Evolutionary conservation across 2,329 filamentous ascomycete genomes (phyloP), one percentile per base, ranked within the genome.

Genomic region (Orbilia brochopaga): DNA sequence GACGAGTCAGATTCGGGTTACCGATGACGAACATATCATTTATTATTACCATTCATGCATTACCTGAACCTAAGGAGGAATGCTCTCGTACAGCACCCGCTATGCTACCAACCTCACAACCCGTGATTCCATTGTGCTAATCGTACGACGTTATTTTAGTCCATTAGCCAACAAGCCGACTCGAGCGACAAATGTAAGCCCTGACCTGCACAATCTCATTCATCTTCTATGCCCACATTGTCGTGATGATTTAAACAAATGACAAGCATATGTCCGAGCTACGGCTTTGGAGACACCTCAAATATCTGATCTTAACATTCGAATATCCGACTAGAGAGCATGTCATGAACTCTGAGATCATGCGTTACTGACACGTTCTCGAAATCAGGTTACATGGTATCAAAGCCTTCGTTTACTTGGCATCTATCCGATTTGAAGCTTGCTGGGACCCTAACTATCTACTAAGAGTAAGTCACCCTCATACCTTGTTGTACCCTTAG

Each of bases 1-100:
- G 87, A 90, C 87, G 87, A 90, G 87, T 90, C 87, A 86, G 87
- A 90, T 87, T 79, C 84, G 87, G 85, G 84, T 84, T 86, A 86
- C 83, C 84, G 85, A 86, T 90, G 87, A 85, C 84, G 87, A 88
- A 82, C 88, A 83, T 80, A 82, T 82, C 81, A 70, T 59, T 82
- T 83, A 83, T 83, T 83, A 81, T 81, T 85, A 87, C 87, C 87
- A 90, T 90, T 90, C 87, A 90, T 90, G 87, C 87, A 81, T 83
- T 80, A 79, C 80, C 84, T 82, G 81, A 82, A n/a, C 15, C 50
- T 75, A 76, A 75, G 76, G 75, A 78, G 76, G 17, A 54, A 2
- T 53, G 21, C 57, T 74, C 56, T 63, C 48, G 32, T 48, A 35
- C 21, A 30, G 15, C 69, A 56, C 35, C 50, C 51, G 54, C 35